These are phyloP conservation scores for Cercospora sojina DNA, from an alignment of 2,329 filamentous ascomycete genomes.

Conservation along the genomic window DNA sequence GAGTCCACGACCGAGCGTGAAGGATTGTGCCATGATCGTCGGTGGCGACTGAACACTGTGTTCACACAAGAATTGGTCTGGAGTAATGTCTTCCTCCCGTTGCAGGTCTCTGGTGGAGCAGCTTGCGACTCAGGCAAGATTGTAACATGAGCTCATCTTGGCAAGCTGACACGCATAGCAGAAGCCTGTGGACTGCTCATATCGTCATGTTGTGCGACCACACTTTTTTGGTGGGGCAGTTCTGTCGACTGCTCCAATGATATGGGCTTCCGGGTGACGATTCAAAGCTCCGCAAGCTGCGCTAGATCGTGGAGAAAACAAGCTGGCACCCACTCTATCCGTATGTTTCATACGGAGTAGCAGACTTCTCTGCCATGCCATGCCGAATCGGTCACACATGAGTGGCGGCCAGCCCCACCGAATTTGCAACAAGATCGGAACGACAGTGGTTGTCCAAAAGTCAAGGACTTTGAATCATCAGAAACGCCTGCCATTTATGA, in stretches of 20 bases:
- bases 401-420: too few species aligned
- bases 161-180: not conserved
- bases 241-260: not conserved
- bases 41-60: not conserved
- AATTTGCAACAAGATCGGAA: too few species aligned
- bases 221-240: not conserved
- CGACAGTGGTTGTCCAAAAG: too few species aligned
- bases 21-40: slow-evolving; percentile 6
- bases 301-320: not conserved
- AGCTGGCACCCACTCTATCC: not conserved
- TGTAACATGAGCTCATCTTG: not conserved
- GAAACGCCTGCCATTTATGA: too few species aligned
- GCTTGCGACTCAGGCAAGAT: not conserved
- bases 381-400: too few species aligned
- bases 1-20: slow-evolving; percentile 34
- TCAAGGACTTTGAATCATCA: too few species aligned
- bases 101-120: not conserved
- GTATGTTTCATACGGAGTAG: not conserved
- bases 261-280: not conserved
- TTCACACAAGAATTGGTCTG: not conserved
- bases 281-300: not conserved
- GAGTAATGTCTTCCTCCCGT: not conserved
- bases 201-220: not conserved
- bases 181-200: not conserved
- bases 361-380: too few species aligned